Percentiles rank a stretch among this genome's conserved stretches.
Conservation (phyloP, 148 eudicot species). For the Amaranthus palmeri region DNA sequence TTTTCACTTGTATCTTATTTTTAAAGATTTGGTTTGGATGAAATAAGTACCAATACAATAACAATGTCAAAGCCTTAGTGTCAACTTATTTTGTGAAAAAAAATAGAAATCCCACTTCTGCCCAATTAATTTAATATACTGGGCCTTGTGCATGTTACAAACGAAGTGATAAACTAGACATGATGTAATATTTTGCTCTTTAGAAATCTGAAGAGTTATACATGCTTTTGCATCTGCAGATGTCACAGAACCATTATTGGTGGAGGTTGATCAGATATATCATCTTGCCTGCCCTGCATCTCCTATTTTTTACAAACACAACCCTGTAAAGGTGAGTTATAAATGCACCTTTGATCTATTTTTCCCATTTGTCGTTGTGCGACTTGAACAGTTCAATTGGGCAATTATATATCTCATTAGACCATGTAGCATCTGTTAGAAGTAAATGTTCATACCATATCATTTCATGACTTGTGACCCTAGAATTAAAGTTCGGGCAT, state of each 20-base stretch:
- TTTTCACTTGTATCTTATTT: too few relatives aligned
- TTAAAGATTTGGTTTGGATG: too few relatives aligned
- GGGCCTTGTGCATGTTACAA: background rate
- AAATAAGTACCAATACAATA: too few relatives aligned
- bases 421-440: background rate
- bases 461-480: background rate
- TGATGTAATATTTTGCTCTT: background rate
- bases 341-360: slow-evolving; percentile 8
- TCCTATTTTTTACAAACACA: slow-evolving; percentile 94
- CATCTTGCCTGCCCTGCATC: slow-evolving; percentile 99
- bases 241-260: slow-evolving; percentile 78
- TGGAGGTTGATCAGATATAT: slow-evolving; percentile 96
- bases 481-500: background rate
- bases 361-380: background rate
- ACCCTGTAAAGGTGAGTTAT: slow-evolving; percentile 78
- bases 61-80: too few relatives aligned
- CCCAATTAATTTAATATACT: background rate
- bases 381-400: background rate
- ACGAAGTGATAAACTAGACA: background rate
- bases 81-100: too few relatives aligned
- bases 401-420: slow-evolving; percentile 5
- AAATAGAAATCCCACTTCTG: background rate
- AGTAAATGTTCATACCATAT: background rate
- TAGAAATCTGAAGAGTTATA: background rate
- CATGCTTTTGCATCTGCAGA: slow-evolving; percentile 37